Percentiles rank a stretch among this genome's conserved stretches.
These are phyloP conservation scores for Inonotus hispidus DNA, from an alignment of 1,284 basidiomycete species.

Conservation along the genomic window DNA sequence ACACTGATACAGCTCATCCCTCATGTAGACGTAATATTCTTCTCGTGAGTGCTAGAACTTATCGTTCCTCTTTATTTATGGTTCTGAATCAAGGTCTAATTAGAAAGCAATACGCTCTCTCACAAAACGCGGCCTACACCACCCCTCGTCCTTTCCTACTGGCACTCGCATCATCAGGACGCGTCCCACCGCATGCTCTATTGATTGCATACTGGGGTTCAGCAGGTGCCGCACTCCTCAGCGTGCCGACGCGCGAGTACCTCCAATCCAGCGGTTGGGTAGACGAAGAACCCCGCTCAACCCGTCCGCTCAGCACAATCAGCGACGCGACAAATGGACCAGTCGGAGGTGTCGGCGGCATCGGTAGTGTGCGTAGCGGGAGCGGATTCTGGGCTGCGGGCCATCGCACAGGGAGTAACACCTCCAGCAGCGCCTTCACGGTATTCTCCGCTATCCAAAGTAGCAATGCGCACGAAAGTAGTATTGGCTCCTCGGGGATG, in stretches of 20 bases:
- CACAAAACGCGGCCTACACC: conserved; percentile 43
- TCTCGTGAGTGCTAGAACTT: conserved; percentile 29
- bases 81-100: not conserved
- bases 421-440: conserved; percentile 52
- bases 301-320: conserved; percentile 10
- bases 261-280: conserved; percentile 78
- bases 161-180: conserved; percentile 47
- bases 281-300: conserved; percentile 21
- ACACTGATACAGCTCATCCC: conserved; percentile 54
- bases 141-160: conserved; percentile 71
- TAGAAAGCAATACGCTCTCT: conserved; percentile 57
- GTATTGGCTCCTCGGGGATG: conserved; percentile 15
- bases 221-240: conserved; percentile 71
- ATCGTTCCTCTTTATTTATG: not conserved
- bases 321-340: conserved; percentile 7
- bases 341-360: conserved; percentile 17
- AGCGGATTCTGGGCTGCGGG: conserved; percentile 66
- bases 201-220: conserved; percentile 74
- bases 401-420: conserved; percentile 41
- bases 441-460: conserved; percentile 25
- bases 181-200: conserved; percentile 64
- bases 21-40: conserved; percentile 71
- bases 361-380: conserved; percentile 50
- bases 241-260: conserved; percentile 76
- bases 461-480: conserved; percentile 2